These are phyloP conservation scores for Leccinum disarticulatum DNA, from an alignment of 768 basidiomycete genomes.

Conservation along the genomic window DNA sequence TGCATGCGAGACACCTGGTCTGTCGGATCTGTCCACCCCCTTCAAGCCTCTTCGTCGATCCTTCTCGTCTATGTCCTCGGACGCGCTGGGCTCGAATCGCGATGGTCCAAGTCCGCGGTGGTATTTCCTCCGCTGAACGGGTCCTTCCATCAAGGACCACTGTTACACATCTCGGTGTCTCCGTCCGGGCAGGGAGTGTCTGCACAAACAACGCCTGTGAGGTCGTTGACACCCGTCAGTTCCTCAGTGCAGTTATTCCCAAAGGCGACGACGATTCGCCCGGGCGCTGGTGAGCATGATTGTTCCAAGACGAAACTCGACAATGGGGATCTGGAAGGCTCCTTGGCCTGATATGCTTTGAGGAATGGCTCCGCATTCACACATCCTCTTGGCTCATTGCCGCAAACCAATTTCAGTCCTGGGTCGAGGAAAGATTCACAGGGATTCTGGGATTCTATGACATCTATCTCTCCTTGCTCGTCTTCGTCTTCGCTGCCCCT, in stretches of 20 bases:
- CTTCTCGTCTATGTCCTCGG: slow-evolving; percentile 3
- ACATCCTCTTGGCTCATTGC: too few relatives aligned
- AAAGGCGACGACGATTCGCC: background rate
- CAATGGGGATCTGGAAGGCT: too few relatives aligned
- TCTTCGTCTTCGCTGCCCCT: too few relatives aligned
- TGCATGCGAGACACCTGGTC: background rate
- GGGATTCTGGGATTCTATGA: slow-evolving; percentile 27
- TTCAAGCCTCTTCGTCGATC: slow-evolving; percentile 15
- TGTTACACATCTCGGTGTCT: background rate
- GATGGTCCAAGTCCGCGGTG: slow-evolving; percentile 9
- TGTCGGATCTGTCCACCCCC: slow-evolving; percentile 16
- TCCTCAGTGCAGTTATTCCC: background rate
- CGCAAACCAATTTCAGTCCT: slow-evolving; percentile 5
- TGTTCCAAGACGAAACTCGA: background rate
- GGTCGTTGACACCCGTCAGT: slow-evolving; percentile 7
- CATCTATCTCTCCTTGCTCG: slow-evolving; percentile 16
- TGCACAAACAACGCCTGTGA: too few relatives aligned
- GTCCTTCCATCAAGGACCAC: slow-evolving; percentile 19
- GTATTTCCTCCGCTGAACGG: slow-evolving; percentile 29
- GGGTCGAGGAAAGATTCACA: slow-evolving; percentile 27
- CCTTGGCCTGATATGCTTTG: background rate
- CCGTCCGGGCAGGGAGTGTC: background rate
- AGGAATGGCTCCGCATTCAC: background rate
- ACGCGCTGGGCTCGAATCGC: background rate
- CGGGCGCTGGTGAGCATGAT: too few relatives aligned